These are phyloP conservation scores for Morella rubra DNA, from an alignment of 306 rosid species.

Conservation along the genomic window DNA sequence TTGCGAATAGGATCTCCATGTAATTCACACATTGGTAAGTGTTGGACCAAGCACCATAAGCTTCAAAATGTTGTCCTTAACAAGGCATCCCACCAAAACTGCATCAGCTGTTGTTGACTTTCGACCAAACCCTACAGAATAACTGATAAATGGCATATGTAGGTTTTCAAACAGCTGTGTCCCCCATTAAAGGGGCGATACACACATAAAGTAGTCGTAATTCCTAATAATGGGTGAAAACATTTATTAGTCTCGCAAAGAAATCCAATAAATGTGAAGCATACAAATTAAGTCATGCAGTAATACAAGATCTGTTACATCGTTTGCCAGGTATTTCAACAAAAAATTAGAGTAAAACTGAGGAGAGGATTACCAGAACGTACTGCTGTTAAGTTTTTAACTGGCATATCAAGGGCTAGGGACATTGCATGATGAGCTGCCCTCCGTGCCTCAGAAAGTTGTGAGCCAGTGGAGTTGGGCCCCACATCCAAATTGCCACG, in stretches of 20 bases:
- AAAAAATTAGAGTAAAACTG: conserved; percentile 11
- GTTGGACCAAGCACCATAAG: background rate
- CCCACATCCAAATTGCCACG: conserved; percentile 43
- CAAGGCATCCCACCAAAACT: background rate
- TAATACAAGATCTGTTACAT: conserved; percentile 11
- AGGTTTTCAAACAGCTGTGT: conserved; percentile 1
- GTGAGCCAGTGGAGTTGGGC: conserved; percentile 41
- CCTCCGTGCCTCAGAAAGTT: conserved; percentile 66
- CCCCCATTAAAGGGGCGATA: background rate
- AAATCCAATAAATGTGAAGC: background rate
- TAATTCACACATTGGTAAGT: background rate
- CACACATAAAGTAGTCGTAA: conserved; percentile 1
- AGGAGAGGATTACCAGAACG: conserved; percentile 53
- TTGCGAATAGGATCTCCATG: background rate
- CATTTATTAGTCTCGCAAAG: background rate
- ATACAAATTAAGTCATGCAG: conserved; percentile 4
- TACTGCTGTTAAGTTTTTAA: conserved; percentile 51
- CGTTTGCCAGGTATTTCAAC: conserved; percentile 2
- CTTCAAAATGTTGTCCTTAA: background rate
- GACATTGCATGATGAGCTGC: conserved; percentile 85
- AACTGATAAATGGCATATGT: background rate
- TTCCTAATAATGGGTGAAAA: background rate
- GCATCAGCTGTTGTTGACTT: background rate
- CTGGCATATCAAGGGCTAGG: conserved; percentile 68
- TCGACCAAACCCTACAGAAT: background rate